Conservation (phyloP, 2,329 filamentous ascomycete species). For the Colletotrichum siamense region DNA sequence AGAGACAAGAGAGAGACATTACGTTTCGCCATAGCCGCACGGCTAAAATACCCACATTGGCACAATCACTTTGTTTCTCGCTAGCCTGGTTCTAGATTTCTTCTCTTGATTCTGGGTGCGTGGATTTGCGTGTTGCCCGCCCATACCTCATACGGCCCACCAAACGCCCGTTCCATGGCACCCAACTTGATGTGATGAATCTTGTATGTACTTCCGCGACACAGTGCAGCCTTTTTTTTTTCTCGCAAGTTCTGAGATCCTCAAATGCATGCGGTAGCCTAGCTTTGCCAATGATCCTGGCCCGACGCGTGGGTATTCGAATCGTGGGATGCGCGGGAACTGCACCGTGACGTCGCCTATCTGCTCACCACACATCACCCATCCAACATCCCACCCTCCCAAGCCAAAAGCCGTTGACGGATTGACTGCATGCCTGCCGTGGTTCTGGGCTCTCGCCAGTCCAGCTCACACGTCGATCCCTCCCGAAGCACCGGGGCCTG, state of each 20-base stretch:
- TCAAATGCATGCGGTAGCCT: background rate
- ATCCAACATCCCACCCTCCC: background rate
- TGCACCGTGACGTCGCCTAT: constrained; percentile 22
- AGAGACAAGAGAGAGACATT: background rate
- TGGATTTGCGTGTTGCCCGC: background rate
- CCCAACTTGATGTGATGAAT: background rate
- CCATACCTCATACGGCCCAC: background rate
- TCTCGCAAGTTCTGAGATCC: no score
- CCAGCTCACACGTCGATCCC: background rate
- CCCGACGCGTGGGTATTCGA: background rate
- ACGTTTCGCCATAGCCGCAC: background rate
- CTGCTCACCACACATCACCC: background rate
- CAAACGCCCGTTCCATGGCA: background rate
- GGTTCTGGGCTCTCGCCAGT: background rate
- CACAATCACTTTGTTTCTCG: background rate
- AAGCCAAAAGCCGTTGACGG: background rate
- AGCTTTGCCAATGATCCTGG: background rate
- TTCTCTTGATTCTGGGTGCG: background rate
- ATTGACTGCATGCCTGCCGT: background rate
- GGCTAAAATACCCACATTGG: background rate
- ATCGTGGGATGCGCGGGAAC: background rate
- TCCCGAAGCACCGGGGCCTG: background rate
- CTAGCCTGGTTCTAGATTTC: background rate
- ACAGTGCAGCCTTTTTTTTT: background rate
- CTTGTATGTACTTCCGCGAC: background rate